phyloP scores from a whole-genome alignment of 371 early-diverging fungal species.

The Basidiobolus meristosporus region DNA sequence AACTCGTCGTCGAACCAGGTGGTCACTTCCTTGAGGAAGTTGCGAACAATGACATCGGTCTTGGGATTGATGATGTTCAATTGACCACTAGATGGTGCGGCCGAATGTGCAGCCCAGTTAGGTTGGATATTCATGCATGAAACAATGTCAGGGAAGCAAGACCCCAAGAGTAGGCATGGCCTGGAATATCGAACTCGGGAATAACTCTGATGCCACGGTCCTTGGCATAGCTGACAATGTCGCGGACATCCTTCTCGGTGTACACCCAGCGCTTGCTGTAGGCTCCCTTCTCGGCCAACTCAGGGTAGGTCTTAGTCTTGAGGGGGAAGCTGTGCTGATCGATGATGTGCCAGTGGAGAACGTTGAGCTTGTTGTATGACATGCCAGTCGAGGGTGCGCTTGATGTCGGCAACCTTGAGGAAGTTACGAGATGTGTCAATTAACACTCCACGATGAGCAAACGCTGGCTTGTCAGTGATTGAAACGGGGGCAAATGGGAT shows the following conservation, averaged over 20 bases:
- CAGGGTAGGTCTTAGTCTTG: constrained; percentile 29
- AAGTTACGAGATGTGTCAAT: constrained; percentile 64
- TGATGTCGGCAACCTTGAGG: constrained; percentile 30
- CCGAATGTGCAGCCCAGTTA: constrained; percentile 16
- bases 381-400: constrained; percentile 53
- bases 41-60: constrained; percentile 28
- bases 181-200: constrained; percentile 64
- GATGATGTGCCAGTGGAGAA: constrained; percentile 70
- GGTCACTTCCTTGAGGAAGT: constrained; percentile 36
- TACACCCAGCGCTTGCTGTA: constrained; percentile 32
- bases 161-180: no score
- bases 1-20: constrained; percentile 35
- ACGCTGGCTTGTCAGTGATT: constrained; percentile 44
- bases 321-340: constrained; percentile 66
- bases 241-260: constrained; percentile 28
- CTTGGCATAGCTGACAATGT: constrained; percentile 33
- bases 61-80: constrained; percentile 34
- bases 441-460: constrained; percentile 50
- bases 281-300: constrained; percentile 40
- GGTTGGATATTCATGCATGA: constrained; percentile 19
- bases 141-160: constrained; percentile 15
- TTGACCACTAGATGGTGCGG: constrained; percentile 57
- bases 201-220: constrained; percentile 57
- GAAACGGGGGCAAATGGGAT: constrained; percentile 23
- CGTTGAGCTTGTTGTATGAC: constrained; percentile 62